Evolutionary conservation across 495 filamentous ascomycete species (phyloP).

Genomic region (Xylaria castorea): DNA sequence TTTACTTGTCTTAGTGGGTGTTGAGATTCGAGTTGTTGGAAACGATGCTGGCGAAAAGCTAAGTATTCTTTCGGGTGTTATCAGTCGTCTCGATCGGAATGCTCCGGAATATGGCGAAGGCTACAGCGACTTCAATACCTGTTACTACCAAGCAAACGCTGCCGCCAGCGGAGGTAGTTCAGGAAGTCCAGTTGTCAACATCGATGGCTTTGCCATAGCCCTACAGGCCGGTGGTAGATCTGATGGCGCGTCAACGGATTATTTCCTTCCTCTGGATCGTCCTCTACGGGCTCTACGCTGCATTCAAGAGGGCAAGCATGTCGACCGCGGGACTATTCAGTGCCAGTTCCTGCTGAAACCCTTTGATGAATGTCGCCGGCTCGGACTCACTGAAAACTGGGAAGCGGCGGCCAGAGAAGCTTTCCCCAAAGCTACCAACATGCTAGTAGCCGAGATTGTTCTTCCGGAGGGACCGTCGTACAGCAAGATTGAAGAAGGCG

Average conservation of each 20-base stretch:
- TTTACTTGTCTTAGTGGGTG: constrained; percentile 65
- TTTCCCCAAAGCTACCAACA: constrained; percentile 92
- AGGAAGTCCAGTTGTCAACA: constrained; percentile 94
- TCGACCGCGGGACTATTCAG: constrained; percentile 94
- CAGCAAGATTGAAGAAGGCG: constrained; percentile 86
- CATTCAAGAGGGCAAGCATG: constrained; percentile 73
- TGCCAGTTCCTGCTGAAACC: constrained; percentile 96
- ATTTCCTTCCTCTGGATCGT: constrained; percentile 93
- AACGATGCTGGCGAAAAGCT: constrained; percentile 99
- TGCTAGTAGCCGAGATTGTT: constrained; percentile 95
- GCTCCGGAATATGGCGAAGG: constrained; percentile 98
- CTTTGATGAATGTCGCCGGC: constrained; percentile 93
- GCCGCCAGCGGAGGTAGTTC: constrained; percentile 96
- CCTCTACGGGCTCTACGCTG: constrained; percentile 86
- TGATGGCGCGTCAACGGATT: constrained; percentile 96
- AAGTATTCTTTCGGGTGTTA: constrained; percentile 96
- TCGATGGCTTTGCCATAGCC: constrained; percentile 90
- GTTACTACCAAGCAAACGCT: constrained; percentile 98
- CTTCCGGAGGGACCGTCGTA: constrained; percentile 89
- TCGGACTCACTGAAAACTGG: constrained; percentile 85
- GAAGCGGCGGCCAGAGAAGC: constrained; percentile 79
- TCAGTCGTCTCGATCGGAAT: constrained; percentile 93
- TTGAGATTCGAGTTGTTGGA: constrained; percentile 94
- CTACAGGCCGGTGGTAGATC: constrained; percentile 92
- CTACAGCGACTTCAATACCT: constrained; percentile 99